Conservation (phyloP, 2,329 filamentous ascomycete species). For the Cucurbitaria berberidis region DNA sequence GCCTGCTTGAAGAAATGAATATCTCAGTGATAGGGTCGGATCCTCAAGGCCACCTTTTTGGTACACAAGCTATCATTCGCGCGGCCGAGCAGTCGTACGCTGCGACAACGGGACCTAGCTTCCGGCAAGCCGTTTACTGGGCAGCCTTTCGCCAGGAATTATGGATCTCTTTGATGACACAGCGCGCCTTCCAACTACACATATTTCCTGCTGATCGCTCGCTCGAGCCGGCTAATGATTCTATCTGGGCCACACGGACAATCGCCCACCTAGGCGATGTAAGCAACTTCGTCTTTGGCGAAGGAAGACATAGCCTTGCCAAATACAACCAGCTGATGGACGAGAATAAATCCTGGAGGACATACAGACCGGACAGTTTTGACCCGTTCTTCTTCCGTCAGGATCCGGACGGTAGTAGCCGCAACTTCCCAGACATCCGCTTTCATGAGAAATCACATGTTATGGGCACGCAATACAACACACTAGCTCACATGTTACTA, state of each 20-base stretch:
- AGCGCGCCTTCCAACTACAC: conserved; percentile 44
- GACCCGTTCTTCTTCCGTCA: conserved; percentile 44
- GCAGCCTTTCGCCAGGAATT: conserved; percentile 48
- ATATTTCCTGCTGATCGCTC: conserved; percentile 50
- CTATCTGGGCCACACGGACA: conserved; percentile 52
- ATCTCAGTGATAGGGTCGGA: conserved; percentile 46
- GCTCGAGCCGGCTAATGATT: conserved; percentile 49
- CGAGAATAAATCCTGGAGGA: conserved; percentile 44
- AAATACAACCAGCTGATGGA: conserved; percentile 42
- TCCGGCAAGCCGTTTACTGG: conserved; percentile 48
- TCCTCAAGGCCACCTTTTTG: conserved; percentile 48
- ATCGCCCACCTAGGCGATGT: conserved; percentile 49
- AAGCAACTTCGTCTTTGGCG: conserved; percentile 45
- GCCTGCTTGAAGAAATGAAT: conserved; percentile 52
- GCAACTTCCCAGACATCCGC: conserved; percentile 44
- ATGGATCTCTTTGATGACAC: conserved; percentile 47
- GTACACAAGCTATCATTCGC: conserved; percentile 47
- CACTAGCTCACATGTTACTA: conserved; percentile 44
- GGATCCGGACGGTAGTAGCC: conserved; percentile 42
- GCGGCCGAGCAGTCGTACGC: conserved; percentile 43
- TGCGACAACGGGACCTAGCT: conserved; percentile 38
- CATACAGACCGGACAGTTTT: conserved; percentile 41
- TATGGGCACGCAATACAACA: conserved; percentile 44
- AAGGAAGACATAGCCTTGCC: conserved; percentile 39
- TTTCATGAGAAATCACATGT: conserved; percentile 45